Evolutionary conservation across 441 rosid species (phyloP).

Genomic region (Aleurites moluccanus): DNA sequence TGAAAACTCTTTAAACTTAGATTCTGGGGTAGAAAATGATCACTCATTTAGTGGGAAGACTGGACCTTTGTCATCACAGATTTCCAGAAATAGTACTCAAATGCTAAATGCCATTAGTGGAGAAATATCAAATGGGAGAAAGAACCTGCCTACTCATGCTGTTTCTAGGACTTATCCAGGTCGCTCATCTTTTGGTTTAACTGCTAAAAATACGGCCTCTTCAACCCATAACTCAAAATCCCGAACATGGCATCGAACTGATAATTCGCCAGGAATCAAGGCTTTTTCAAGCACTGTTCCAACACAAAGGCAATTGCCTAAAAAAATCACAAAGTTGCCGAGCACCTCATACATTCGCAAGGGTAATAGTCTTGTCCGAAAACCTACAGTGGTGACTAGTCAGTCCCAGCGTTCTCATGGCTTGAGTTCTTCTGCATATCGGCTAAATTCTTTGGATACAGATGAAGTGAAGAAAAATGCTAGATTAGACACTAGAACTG

Average conservation of each 20-base stretch:
- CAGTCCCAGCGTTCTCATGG: conserved; percentile 42
- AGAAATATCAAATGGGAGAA: conserved; percentile 36
- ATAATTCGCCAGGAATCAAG: conserved; percentile 42
- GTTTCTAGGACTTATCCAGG: conserved; percentile 42
- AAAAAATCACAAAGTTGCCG: conserved; percentile 33
- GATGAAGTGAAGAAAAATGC: conserved; percentile 41
- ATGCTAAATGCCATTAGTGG: conserved; percentile 29
- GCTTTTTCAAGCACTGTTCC: conserved; percentile 38
- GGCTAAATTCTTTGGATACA: conserved; percentile 38
- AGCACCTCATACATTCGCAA: conserved; percentile 74
- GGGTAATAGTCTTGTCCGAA: conserved; percentile 94
- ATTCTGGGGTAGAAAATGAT: conserved; percentile 21
- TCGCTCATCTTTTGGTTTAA: conserved; percentile 38
- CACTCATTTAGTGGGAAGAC: conserved; percentile 23
- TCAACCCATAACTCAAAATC: conserved; percentile 42
- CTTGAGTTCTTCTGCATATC: conserved; percentile 39
- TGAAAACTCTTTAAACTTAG: conserved; percentile 29
- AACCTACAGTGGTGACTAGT: conserved; percentile 46
- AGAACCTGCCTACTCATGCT: conserved; percentile 32
- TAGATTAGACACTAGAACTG: conserved; percentile 33
- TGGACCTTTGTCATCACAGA: conserved; percentile 24
- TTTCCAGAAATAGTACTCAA: conserved; percentile 31
- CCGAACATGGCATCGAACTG: conserved; percentile 74
- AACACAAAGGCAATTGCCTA: conserved; percentile 43
- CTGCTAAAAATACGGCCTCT: conserved; percentile 43